Percentiles rank a stretch among this genome's conserved stretches.
phyloP scores from a whole-genome alignment of 2,329 filamentous ascomycete genomes.

The Fusarium sp. region DNA sequence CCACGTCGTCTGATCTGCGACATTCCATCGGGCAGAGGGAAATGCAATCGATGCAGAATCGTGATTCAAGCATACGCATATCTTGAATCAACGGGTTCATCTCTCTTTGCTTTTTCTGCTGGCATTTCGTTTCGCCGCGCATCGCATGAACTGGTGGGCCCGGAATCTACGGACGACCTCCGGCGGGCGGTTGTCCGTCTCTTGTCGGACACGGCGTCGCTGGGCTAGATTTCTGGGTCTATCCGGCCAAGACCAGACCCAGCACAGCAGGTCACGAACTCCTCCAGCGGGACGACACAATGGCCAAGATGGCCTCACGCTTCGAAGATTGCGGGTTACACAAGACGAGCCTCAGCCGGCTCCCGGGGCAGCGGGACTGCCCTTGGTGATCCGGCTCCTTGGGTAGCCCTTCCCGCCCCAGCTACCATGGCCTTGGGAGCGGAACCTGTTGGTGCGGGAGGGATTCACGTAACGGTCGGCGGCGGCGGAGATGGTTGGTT shows the following conservation, averaged over 20 bases:
- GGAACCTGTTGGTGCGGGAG: constrained; percentile 15
- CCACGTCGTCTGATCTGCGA: constrained; percentile 13
- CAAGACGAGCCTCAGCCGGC: not conserved
- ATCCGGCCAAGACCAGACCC: not conserved
- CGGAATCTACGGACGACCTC: constrained; percentile 2
- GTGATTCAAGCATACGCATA: not conserved
- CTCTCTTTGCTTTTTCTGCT: constrained; percentile 1
- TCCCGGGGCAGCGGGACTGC: constrained; percentile 14
- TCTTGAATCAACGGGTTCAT: not conserved
- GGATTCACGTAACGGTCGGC: constrained; percentile 8
- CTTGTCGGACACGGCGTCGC: not conserved
- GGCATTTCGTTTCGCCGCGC: not conserved
- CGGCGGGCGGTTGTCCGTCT: not conserved
- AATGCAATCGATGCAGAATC: constrained; percentile 17
- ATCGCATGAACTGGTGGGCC: constrained; percentile 21
- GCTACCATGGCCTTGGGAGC: constrained; percentile 26
- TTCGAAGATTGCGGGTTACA: not conserved
- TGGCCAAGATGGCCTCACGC: not conserved
- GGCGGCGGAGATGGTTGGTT: constrained; percentile 12
- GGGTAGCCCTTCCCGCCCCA: constrained; percentile 8
- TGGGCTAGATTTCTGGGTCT: not conserved
- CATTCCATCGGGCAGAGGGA: not conserved
- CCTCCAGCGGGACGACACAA: not conserved
- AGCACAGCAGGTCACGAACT: not conserved
- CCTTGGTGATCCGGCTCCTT: constrained; percentile 4